phyloP scores from a whole-genome alignment of 805 yeast species.

The Metschnikowia borealis region DNA sequence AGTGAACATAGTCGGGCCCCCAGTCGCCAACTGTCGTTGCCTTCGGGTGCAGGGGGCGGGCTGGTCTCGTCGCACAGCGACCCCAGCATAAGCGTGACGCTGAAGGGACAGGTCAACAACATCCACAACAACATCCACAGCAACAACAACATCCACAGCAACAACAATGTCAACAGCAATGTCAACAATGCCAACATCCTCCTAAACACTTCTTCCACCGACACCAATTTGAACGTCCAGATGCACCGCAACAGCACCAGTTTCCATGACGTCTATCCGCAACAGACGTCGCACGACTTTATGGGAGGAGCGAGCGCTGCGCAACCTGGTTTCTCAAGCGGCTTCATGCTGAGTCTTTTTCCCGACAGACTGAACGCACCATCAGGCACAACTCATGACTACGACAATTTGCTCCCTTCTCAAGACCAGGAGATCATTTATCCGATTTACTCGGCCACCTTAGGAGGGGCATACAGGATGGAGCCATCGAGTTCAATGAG shows the following conservation, averaged over 20 bases:
- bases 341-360: too few relatives aligned
- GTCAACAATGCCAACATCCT: too few relatives aligned
- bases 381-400: slow-evolving; percentile 23
- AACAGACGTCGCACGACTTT: background rate
- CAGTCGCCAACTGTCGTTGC: background rate
- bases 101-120: background rate
- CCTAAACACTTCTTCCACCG: background rate
- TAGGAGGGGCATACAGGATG: background rate
- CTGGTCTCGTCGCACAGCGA: background rate
- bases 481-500: background rate
- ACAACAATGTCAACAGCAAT: too few relatives aligned
- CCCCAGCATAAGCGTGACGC: background rate
- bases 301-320: background rate
- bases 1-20: background rate
- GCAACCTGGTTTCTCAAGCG: background rate
- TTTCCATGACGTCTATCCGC: background rate
- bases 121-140: too few relatives aligned
- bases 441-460: slow-evolving; percentile 30
- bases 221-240: background rate
- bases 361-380: background rate
- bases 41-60: background rate
- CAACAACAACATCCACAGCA: too few relatives aligned
- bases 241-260: background rate
- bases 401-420: slow-evolving; percentile 30
- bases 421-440: slow-evolving; percentile 32